phyloP scores from a whole-genome alignment of 208 protist species.

The Phytomonas francai region DNA sequence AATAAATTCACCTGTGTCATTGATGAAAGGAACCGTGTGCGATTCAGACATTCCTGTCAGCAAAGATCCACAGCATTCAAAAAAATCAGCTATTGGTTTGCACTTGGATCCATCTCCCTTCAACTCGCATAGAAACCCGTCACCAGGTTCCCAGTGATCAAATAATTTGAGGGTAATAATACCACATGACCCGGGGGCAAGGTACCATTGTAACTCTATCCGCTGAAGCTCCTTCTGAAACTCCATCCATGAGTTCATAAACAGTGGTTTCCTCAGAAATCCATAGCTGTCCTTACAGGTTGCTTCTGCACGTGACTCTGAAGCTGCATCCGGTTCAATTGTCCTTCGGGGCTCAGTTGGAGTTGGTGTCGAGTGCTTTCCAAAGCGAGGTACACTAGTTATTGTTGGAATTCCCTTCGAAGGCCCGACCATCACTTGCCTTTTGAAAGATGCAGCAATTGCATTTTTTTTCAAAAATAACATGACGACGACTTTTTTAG shows the following conservation, averaged over 20 bases:
- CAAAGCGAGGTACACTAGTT: slow-evolving; percentile 23
- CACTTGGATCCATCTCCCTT: slow-evolving; percentile 24
- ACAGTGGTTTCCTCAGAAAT: slow-evolving; percentile 59
- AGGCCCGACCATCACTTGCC: slow-evolving; percentile 26
- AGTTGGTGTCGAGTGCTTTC: slow-evolving; percentile 3
- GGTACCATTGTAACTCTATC: slow-evolving; percentile 54
- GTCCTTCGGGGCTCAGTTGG: background rate
- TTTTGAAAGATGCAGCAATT: slow-evolving; percentile 1
- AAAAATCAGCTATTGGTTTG: slow-evolving; percentile 59
- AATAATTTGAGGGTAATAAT: slow-evolving; percentile 37
- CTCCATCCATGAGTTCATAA: slow-evolving; percentile 51
- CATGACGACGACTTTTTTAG: background rate
- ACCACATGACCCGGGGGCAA: slow-evolving; percentile 35
- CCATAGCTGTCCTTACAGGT: slow-evolving; percentile 61
- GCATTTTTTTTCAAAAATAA: background rate
- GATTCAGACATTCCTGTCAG: background rate
- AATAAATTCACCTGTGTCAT: background rate
- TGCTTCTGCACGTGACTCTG: background rate
- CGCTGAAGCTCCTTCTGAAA: slow-evolving; percentile 57
- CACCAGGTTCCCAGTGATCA: slow-evolving; percentile 43
- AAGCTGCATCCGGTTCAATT: background rate
- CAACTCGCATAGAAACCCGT: slow-evolving; percentile 41
- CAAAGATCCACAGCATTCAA: slow-evolving; percentile 20
- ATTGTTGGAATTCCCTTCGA: slow-evolving; percentile 18
- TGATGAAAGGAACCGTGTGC: background rate